Evolutionary conservation across 2,329 filamentous ascomycete species (phyloP).

Genomic region (Domatiomyces catenatus): DNA sequence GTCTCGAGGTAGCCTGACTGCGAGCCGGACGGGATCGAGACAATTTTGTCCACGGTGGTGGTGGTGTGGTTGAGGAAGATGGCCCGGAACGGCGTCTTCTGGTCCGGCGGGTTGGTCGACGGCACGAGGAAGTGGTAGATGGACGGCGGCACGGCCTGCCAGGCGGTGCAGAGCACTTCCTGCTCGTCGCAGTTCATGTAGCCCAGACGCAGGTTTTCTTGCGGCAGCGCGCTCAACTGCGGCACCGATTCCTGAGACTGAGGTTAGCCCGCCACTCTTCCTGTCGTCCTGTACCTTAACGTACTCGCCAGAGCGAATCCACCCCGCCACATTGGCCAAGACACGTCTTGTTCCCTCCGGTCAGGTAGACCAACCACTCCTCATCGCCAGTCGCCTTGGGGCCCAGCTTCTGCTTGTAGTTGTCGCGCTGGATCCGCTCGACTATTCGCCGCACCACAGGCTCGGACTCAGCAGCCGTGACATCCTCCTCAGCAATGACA

Average conservation of each 20-base stretch:
- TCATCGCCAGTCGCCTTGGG: conserved; percentile 31
- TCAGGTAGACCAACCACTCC: conserved; percentile 45
- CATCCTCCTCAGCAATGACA: not conserved
- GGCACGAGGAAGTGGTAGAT: conserved; percentile 45
- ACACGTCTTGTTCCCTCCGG: conserved; percentile 50
- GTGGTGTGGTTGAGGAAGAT: conserved; percentile 43
- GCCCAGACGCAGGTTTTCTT: conserved; percentile 37
- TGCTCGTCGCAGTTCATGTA: conserved; percentile 45
- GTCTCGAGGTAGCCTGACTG: conserved; percentile 31
- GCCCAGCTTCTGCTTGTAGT: conserved; percentile 40
- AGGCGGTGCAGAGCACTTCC: conserved; percentile 44
- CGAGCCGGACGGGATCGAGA: conserved; percentile 35
- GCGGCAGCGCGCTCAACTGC: conserved; percentile 29
- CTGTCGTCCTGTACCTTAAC: conserved; percentile 7
- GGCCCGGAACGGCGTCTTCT: conserved; percentile 38
- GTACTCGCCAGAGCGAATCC: conserved; percentile 38
- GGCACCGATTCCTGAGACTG: conserved; percentile 35
- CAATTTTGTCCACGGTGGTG: conserved; percentile 41
- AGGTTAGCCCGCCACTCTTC: not conserved
- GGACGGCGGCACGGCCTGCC: conserved; percentile 41
- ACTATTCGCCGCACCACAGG: not conserved
- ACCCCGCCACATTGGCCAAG: conserved; percentile 41
- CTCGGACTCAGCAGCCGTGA: not conserved
- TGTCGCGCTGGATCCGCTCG: conserved; percentile 17
- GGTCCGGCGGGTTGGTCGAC: conserved; percentile 36